Conservation (phyloP, 805 yeast species). For the Myxozyma sirexii region DNA sequence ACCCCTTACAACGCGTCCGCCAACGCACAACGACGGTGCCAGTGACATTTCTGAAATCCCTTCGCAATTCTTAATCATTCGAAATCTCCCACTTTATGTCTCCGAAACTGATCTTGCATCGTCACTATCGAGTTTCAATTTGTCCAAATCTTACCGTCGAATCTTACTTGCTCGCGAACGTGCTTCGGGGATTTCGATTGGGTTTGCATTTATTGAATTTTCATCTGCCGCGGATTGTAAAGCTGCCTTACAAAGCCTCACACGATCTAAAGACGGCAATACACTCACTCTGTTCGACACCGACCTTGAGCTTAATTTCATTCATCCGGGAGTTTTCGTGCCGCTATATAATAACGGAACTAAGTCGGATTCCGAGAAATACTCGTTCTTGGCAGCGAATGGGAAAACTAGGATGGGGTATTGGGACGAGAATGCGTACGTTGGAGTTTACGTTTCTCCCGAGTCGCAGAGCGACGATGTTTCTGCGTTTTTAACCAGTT, state of each 20-base stretch:
- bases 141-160: constrained; percentile 11
- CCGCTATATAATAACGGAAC: constrained; percentile 17
- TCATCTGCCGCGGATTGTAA: constrained; percentile 19
- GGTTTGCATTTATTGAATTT: constrained; percentile 32
- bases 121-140: neutral
- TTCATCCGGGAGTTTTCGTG: constrained; percentile 34
- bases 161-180: constrained; percentile 28
- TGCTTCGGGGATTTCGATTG: constrained; percentile 4
- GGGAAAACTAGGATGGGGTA: constrained; percentile 20
- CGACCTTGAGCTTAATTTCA: constrained; percentile 8
- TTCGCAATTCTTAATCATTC: constrained; percentile 29
- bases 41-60: constrained; percentile 18
- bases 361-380: neutral
- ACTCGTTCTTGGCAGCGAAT: constrained; percentile 23
- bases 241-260: constrained; percentile 10
- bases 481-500: constrained; percentile 12
- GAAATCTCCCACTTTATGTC: constrained; percentile 4
- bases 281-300: neutral
- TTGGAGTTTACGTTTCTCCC: constrained; percentile 16
- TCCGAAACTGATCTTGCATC: constrained; percentile 14
- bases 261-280: neutral
- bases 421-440: constrained; percentile 29
- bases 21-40: constrained; percentile 24
- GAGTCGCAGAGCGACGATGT: constrained; percentile 14
- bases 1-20: neutral